A percentile compares a stretch with the other conserved stretches of the same genome.
Conservation (phyloP, 1,284 basidiomycete genomes). For the Boletus semigastroideus region DNA sequence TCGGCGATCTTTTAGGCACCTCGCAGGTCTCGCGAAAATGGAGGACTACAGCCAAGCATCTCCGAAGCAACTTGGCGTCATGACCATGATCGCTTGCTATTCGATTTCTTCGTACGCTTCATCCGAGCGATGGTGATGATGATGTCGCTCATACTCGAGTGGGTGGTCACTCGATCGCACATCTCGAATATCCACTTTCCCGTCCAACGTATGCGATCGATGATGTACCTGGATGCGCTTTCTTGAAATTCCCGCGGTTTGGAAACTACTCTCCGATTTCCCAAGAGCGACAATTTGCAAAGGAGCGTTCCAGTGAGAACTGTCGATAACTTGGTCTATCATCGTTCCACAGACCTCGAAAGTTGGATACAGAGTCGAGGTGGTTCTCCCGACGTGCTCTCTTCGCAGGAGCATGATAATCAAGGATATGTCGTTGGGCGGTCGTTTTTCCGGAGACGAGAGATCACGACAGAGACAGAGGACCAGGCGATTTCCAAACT, state of each 20-base stretch:
- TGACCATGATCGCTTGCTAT: slow-evolving; percentile 14
- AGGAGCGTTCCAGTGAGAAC: rapidly evolving
- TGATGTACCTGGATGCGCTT: background rate
- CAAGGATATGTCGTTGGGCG: no score
- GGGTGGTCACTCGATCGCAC: background rate
- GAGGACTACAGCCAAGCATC: background rate
- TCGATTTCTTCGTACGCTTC: slow-evolving; percentile 11
- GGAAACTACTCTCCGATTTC: slow-evolving; percentile 6
- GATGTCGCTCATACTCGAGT: background rate
- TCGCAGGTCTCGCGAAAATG: slow-evolving; percentile 7
- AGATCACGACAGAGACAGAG: background rate
- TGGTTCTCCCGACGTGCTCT: no score
- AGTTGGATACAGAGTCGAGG: background rate
- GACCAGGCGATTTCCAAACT: background rate
- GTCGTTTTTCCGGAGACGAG: no score
- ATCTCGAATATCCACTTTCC: slow-evolving; percentile 1
- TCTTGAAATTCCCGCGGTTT: background rate
- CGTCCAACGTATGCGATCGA: slow-evolving; percentile 8
- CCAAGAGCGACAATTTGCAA: slow-evolving; percentile 1
- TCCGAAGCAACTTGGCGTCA: slow-evolving; percentile 8
- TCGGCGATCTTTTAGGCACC: slow-evolving; percentile 13
- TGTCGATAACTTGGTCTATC: background rate
- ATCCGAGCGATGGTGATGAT: background rate
- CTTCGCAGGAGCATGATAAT: no score
- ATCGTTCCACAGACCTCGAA: no score